Evolutionary conservation across 345 rosid genomes (phyloP), one percentile per base, ranked within the genome.

Genomic region (Microcos paniculata): DNA sequence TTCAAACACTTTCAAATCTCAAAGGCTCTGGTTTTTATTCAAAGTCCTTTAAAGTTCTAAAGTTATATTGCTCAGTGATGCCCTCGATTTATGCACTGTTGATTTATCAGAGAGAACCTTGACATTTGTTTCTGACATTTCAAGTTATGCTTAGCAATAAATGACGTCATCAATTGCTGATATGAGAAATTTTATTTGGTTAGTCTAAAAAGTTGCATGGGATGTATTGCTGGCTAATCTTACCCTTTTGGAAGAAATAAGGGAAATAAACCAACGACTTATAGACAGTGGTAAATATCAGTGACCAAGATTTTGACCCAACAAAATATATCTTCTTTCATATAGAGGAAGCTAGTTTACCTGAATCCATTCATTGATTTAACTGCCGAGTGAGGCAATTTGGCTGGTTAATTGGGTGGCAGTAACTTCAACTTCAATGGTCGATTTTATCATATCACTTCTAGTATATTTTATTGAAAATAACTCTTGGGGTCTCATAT

Each of bases 201-300:
- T 33, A 11, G 21, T 63, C 51, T 43, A 18, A 40, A 52, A 52
- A 11, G 52, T 64, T 57, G 18, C 71, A 46, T 71, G 70, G 68
- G 31, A 18, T 5, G n/a, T 70, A 70, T 69, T 87, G 80, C 92
- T 92, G 97, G 88, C 76, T 40, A 87, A 86, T 75, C 90, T 81
- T 68, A 85, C 85, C 66, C 90, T 94, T 63, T 52, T 84, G 82
- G 92, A 90, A 79, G 97, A 94, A 84, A 91, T 91, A 77, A 89
- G 89, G 84, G 92, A 88, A 83, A 91, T 93, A 85, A 93, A 93
- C 78, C 91, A 86, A 78, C 82, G 84, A 73, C 90, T 93, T 33
- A 89, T 93, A 71, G 95, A 93, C 80, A 91, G 91, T 90, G 72
- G 89, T 93, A 21, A 91, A 90, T 70, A 86, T 93, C 48, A 83